phyloP scores from a whole-genome alignment of 257 asterid species.

The Solanum acaule region DNA sequence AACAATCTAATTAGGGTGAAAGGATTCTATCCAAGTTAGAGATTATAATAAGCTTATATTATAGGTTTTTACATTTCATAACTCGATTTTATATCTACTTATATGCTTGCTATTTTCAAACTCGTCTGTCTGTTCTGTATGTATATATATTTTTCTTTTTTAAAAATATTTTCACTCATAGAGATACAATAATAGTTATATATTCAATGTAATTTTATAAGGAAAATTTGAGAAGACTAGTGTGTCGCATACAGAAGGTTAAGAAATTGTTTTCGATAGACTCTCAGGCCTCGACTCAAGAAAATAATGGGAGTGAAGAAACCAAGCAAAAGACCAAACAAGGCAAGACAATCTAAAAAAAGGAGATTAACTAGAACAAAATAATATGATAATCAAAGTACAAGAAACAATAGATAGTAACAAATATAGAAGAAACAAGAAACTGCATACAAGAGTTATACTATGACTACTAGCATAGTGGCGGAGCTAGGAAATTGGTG shows the following conservation, averaged over 20 bases:
- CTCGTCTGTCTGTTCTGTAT: neutral
- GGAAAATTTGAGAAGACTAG: too few relatives aligned
- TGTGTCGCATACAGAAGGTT: neutral
- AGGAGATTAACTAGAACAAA: neutral
- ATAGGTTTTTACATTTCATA: neutral
- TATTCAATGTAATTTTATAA: too few relatives aligned
- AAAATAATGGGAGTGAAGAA: neutral
- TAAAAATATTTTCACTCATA: neutral
- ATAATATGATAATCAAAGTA: neutral
- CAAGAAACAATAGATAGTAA: too few relatives aligned
- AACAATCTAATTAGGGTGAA: neutral
- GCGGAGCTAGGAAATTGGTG: neutral
- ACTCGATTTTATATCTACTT: neutral
- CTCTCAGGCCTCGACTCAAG: neutral
- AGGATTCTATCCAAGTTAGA: neutral
- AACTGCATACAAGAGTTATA: neutral
- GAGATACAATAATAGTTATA: too few relatives aligned
- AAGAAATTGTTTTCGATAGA: too few relatives aligned
- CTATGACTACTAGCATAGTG: neutral
- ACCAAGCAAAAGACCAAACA: neutral
- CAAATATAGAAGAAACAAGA: too few relatives aligned
- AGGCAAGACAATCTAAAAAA: neutral
- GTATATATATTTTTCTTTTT: too few relatives aligned
- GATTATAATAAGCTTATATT: neutral
- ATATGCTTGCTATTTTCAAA: neutral